These are phyloP conservation scores for Paragyromitra xinjiangensis DNA, from an alignment of 495 filamentous ascomycete species.

Conservation along the genomic window DNA sequence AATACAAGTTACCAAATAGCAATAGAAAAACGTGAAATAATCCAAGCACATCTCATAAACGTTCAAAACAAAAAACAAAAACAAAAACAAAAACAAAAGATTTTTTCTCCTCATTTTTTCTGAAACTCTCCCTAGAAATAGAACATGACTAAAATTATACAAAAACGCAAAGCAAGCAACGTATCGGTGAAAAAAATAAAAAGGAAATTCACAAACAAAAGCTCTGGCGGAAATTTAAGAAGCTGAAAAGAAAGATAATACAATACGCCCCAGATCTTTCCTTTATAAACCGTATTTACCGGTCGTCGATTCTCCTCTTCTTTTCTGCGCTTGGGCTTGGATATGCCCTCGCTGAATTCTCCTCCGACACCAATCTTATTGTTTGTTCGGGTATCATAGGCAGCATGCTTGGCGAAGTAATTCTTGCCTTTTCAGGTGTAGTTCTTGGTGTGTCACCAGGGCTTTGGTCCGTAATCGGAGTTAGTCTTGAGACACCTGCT, in stretches of 20 bases:
- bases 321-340: conserved; percentile 10
- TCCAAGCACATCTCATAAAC: neutral
- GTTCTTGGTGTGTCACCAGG: conserved; percentile 46
- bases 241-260: conserved; percentile 9
- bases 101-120: neutral
- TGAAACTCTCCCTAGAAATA: neutral
- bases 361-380: conserved; percentile 51
- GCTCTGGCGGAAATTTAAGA: neutral
- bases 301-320: conserved; percentile 22
- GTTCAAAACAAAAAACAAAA: too few species aligned
- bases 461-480: conserved; percentile 53
- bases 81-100: neutral
- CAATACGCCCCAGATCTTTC: neutral
- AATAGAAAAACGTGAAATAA: neutral
- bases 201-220: neutral
- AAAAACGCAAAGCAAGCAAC: neutral
- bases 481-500: conserved; percentile 42
- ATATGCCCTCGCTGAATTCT: conserved; percentile 1
- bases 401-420: conserved; percentile 16
- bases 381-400: conserved; percentile 53
- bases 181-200: neutral
- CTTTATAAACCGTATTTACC: conserved; percentile 2
- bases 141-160: conserved; percentile 1
- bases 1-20: neutral
- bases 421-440: conserved; percentile 50